Percentiles rank a stretch among this genome's conserved stretches.
Conservation (phyloP, 495 filamentous ascomycete genomes). For the Hypoxylon rickii region DNA sequence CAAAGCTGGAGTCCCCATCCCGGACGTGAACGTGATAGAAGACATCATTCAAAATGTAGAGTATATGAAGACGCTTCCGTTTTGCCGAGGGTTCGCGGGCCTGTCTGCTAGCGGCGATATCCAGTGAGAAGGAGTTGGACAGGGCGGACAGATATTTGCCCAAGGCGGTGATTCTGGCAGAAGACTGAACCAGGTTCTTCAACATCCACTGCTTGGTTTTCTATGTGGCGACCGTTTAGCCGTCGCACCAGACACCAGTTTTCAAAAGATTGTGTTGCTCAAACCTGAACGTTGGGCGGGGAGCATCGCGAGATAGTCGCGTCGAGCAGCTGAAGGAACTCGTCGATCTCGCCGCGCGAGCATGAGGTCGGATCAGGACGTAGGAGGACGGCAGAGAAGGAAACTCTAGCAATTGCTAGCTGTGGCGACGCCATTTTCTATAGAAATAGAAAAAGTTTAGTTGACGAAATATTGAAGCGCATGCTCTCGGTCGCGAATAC, state of each 20-base stretch:
- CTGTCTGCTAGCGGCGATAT: slow-evolving; percentile 34
- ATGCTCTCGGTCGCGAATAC: slow-evolving; percentile 16
- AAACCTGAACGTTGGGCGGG: slow-evolving; percentile 91
- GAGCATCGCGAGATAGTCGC: slow-evolving; percentile 75
- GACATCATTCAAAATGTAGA: slow-evolving; percentile 83
- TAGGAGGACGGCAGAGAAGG: slow-evolving; percentile 74
- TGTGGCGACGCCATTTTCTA: slow-evolving; percentile 71
- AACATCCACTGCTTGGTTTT: slow-evolving; percentile 87
- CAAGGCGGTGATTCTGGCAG: slow-evolving; percentile 65
- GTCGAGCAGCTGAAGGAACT: slow-evolving; percentile 71
- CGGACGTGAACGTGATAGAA: slow-evolving; percentile 79
- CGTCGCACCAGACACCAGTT: slow-evolving; percentile 54
- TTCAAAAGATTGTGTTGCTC: slow-evolving; percentile 63
- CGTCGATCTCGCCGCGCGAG: slow-evolving; percentile 70
- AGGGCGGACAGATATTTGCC: slow-evolving; percentile 78
- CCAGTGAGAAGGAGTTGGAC: slow-evolving; percentile 59
- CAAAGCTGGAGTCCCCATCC: slow-evolving; percentile 57
- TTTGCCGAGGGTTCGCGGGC: slow-evolving; percentile 59
- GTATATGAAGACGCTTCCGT: slow-evolving; percentile 73
- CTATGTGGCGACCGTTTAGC: slow-evolving; percentile 65
- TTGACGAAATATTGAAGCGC: no score
- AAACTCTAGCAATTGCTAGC: slow-evolving; percentile 80
- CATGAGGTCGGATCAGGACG: slow-evolving; percentile 75
- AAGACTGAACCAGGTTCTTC: slow-evolving; percentile 68
- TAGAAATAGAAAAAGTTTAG: neutral